These are phyloP conservation scores for Acanthamoeba healyi DNA, from an alignment of 208 protist genomes.

Conservation along the genomic window DNA sequence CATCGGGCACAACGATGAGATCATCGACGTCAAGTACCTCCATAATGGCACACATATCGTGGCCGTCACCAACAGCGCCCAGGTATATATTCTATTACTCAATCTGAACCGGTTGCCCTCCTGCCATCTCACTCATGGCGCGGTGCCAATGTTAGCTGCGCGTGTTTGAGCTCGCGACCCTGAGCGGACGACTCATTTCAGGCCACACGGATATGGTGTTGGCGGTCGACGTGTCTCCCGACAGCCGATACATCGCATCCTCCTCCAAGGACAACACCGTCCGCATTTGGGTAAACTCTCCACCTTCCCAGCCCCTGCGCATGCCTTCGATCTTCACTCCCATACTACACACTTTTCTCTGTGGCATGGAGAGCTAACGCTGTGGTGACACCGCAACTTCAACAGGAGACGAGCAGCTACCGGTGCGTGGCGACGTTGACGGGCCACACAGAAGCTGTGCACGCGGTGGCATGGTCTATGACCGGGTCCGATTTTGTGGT, in stretches of 20 bases:
- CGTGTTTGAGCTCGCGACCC: slow-evolving; percentile 67
- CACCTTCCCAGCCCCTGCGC: background rate
- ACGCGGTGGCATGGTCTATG: slow-evolving; percentile 79
- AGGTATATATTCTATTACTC: no score
- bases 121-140: no score
- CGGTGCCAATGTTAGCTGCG: no score
- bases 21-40: slow-evolving; percentile 78
- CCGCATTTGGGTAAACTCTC: slow-evolving; percentile 81
- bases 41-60: slow-evolving; percentile 69
- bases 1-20: slow-evolving; percentile 83
- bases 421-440: slow-evolving; percentile 60
- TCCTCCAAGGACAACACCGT: slow-evolving; percentile 86
- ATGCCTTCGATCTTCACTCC: background rate
- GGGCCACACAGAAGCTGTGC: slow-evolving; percentile 86
- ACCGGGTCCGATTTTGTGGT: slow-evolving; percentile 73
- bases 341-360: background rate
- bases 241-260: slow-evolving; percentile 81
- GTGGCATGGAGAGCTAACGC: background rate
- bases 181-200: slow-evolving; percentile 44
- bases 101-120: no score
- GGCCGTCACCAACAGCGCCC: slow-evolving; percentile 78
- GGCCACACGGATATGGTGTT: slow-evolving; percentile 87
- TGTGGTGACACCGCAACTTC: no score
- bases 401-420: background rate
- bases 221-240: slow-evolving; percentile 82